Base-by-base conservation (phyloP, 2,329 filamentous ascomycete genomes). In the Diaporthe citriasiana region DNA sequence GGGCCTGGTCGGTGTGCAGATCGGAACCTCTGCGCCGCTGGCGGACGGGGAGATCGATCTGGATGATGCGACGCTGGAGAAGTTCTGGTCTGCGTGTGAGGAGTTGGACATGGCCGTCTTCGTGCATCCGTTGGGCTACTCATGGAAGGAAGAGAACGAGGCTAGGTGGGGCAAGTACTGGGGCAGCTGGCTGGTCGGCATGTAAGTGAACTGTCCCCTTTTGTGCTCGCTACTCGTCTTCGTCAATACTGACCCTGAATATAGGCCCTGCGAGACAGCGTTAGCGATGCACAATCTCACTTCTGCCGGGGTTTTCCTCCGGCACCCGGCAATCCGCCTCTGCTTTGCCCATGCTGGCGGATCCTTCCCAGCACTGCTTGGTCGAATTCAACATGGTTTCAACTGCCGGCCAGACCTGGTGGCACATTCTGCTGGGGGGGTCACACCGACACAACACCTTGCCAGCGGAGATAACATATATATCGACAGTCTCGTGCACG, bases 291-390 rank as follows among this genome's bases (percentile, higher is more conserved):
- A 81, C 30, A 78, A 78, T 45, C 72, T 83, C 12, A 81, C 78
- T n/a, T 78, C 79, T 3, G 80, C 79, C 5, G 82, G 81, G 10
- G 60, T 80, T 38, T 73, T 82, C 56, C 75, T 80, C 10, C 68
- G 79, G n/a, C 79, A 82, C 73, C 81, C 81, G 12, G 66, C 73
- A 1, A 74, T 83, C 55, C 76, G 79, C 47, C 57, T 82, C 47
- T 83, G 81, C 70, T 83, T 83, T 69, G 81, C 82, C 15, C 81
- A 83, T 57, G 82, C 81, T 15, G 81, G 82, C 2, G 82, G 82
- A 8, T 80, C 81, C n/a, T 83, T 82, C 42, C 81, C 81, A 10
- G 79, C 82, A 3, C 68, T 83, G 45, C 71, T 83, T n/a, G 81
- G 82, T 6, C 76, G 82, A 53, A 80, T 83, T 38, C 81, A 82